Percentiles rank a stretch among this genome's conserved stretches.
Conservation (phyloP, 345 rosid genomes). For the Hibiscus trionum region DNA sequence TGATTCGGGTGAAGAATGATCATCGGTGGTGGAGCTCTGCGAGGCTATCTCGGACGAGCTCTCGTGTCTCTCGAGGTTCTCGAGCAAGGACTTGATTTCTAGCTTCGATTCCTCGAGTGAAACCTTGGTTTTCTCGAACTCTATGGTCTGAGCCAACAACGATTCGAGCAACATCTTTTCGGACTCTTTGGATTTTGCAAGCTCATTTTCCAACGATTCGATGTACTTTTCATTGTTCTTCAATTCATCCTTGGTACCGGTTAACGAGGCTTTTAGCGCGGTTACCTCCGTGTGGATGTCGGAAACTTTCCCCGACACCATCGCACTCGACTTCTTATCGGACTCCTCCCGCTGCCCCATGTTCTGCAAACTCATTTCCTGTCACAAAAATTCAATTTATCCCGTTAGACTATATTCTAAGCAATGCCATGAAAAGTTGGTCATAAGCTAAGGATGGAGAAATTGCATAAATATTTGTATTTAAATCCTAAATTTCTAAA, state of each 20-base stretch:
- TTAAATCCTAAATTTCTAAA: too few species aligned
- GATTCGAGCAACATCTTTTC: constrained; percentile 36
- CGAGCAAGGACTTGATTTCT: constrained; percentile 29
- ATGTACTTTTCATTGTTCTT: constrained; percentile 36
- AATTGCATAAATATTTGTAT: too few species aligned
- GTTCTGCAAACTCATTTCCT: not conserved
- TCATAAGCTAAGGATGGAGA: too few species aligned
- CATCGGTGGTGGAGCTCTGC: constrained; percentile 3
- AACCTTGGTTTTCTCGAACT: constrained; percentile 41
- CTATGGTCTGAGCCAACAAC: constrained; percentile 24
- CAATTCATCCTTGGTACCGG: constrained; percentile 26
- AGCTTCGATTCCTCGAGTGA: constrained; percentile 41
- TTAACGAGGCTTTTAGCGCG: constrained; percentile 29
- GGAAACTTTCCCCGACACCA: constrained; percentile 30
- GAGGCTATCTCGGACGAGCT: too few species aligned
- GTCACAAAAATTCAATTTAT: too few species aligned
- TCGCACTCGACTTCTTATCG: constrained; percentile 18
- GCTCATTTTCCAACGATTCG: constrained; percentile 30
- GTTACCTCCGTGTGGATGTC: constrained; percentile 52
- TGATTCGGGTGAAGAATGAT: constrained; percentile 1
- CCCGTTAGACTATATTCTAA: too few species aligned
- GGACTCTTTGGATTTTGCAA: constrained; percentile 17
- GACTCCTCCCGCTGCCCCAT: constrained; percentile 26
- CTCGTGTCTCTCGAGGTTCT: too few species aligned
- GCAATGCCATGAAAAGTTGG: too few species aligned